These are phyloP conservation scores for Hypoxylon sp. DNA, from an alignment of 2,329 filamentous ascomycete species.

Conservation along the genomic window DNA sequence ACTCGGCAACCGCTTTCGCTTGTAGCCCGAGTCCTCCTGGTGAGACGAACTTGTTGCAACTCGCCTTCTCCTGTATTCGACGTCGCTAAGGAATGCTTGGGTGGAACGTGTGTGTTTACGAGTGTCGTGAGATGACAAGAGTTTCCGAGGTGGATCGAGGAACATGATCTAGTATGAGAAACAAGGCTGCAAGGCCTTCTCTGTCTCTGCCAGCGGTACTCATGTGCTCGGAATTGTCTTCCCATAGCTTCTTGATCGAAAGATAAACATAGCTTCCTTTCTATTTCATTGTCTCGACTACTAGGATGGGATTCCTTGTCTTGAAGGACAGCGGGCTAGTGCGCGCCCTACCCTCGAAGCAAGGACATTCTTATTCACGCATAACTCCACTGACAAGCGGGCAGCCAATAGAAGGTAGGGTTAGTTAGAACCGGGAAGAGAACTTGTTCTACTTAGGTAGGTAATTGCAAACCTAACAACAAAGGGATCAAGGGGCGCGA, in stretches of 20 bases:
- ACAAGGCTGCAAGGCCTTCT: conserved; percentile 16
- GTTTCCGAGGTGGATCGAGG: conserved; percentile 17
- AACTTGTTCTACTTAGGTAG: conserved; percentile 36
- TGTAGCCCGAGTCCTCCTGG: conserved; percentile 45
- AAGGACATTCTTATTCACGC: conserved; percentile 19
- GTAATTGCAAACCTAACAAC: conserved; percentile 25
- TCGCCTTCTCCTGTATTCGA: conserved; percentile 41
- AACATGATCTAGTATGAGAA: conserved; percentile 28
- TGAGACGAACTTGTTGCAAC: conserved; percentile 46
- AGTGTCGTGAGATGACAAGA: conserved; percentile 25
- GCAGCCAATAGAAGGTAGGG: conserved; percentile 25
- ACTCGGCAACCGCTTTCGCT: conserved; percentile 45
- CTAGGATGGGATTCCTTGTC: conserved; percentile 17
- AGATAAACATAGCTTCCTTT: conserved; percentile 38
- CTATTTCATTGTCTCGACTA: conserved; percentile 16
- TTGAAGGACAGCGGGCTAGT: conserved; percentile 26
- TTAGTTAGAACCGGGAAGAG: conserved; percentile 16
- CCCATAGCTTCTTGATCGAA: conserved; percentile 41
- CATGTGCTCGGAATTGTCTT: conserved; percentile 35
- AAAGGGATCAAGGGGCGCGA: conserved; percentile 20
- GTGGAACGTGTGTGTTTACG: conserved; percentile 47
- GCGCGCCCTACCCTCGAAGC: conserved; percentile 23
- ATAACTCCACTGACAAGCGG: conserved; percentile 17
- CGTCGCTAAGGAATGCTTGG: conserved; percentile 42
- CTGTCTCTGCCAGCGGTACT: conserved; percentile 20